Evolutionary conservation across 2,329 filamentous ascomycete species (phyloP), one percentile per base, ranked within the genome.

Genomic region (Talaromyces piceae): DNA sequence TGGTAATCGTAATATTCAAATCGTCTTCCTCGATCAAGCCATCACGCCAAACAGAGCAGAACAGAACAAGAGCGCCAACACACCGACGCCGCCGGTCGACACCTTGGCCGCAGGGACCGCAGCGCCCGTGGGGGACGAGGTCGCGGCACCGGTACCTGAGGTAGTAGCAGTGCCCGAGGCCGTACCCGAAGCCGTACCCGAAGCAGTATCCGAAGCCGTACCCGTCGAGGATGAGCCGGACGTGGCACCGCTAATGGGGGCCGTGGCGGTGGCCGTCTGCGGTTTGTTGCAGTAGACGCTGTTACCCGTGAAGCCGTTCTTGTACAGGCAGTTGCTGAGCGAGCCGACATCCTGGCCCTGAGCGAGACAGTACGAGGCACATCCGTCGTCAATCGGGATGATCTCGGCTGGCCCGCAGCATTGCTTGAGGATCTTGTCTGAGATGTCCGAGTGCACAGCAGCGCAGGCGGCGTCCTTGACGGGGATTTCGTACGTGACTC

Each of bases 331-430:
- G 3, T 59, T 27, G 4, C 60, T 59, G 28, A 76, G 59, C 4
- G 66, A 58, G 9, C 55, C 50, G 47, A 73, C 59, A 20, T 57
- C 63, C 55, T 75, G 72, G 41, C 59, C 70, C 37, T 65, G 60
- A 0, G 71, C 73, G 13, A 73, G 70, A 58, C 76, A 79, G 73
- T 78, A 79, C 53, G 77, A 58, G 13, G 72, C 74, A 66, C 77
- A 79, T 58, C 69, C 63, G 60, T 71, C 58, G 59, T 73, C 66
- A 70, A 77, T 78, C 56, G 64, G 63, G 45, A 72, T 61, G 25
- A 77, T 66, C 20, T 69, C 61, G 48, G 75, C 72, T 8, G 65
- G 56, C 9, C 67, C 64, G 59, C 76, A 79, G 71, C 76, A 79
- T 20, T 63, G 57, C 37, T 65, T 52, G 67, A 77, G 71, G 53